Evolutionary conservation across 345 rosid species (phyloP).

Genomic region (Boechera stricta): DNA sequence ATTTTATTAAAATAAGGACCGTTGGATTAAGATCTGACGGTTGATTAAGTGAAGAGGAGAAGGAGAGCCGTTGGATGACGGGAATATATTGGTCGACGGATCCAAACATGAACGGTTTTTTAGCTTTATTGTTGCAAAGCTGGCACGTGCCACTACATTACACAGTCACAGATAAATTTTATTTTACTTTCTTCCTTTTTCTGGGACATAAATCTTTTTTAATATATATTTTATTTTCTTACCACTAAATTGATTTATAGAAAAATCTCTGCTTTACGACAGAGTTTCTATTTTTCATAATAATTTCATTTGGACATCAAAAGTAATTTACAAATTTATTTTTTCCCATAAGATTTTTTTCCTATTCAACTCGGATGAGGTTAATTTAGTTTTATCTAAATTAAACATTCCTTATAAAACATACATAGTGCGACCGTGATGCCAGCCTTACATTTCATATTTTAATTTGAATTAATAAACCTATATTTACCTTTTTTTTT

Average conservation of each 20-base stretch:
- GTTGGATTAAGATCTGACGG: conserved; percentile 59
- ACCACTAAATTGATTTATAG: conserved; percentile 9
- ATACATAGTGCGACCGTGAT: not conserved
- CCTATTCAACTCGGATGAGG: not conserved
- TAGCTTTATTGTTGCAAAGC: conserved; percentile 56
- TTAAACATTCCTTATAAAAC: not conserved
- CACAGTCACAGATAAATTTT: conserved; percentile 21
- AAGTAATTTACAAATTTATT: not conserved
- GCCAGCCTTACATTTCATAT: not conserved
- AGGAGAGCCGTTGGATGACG: conserved; percentile 62
- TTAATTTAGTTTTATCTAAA: not conserved
- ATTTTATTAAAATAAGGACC: conserved; percentile 48
- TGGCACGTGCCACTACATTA: conserved; percentile 62
- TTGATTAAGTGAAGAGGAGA: not conserved
- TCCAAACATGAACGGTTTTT: conserved; percentile 53
- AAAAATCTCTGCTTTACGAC: conserved; percentile 20
- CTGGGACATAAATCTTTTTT: not conserved
- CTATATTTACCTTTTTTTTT: too few species aligned
- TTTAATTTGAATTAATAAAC: not conserved
- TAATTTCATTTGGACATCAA: not conserved
- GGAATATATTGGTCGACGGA: conserved; percentile 66
- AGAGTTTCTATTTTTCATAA: not conserved
- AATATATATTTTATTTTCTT: not conserved
- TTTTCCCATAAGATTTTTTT: not conserved
- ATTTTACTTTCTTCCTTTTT: not conserved